A percentile compares a stretch with the other conserved stretches of the same genome.
phyloP scores from a whole-genome alignment of 805 yeast genomes.

The Wickerhamiella cacticola region DNA sequence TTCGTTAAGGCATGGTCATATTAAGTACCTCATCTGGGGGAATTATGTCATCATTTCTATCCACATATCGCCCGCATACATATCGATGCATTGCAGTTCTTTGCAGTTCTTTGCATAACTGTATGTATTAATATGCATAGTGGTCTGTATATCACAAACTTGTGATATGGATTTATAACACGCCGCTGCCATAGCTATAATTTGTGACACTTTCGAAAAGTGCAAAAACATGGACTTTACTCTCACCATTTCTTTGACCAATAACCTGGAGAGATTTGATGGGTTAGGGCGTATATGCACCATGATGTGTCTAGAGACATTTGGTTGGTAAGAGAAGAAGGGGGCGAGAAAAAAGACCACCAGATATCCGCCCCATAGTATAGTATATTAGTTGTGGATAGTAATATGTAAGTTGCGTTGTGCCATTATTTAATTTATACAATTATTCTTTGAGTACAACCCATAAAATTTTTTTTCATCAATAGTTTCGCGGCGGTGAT shows the following conservation, averaged over 20 bases:
- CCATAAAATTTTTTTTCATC: not conserved
- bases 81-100: slow-evolving; percentile 1
- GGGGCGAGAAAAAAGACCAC: not conserved
- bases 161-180: no score
- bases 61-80: slow-evolving; percentile 1
- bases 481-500: not conserved
- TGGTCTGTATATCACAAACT: not conserved
- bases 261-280: not conserved
- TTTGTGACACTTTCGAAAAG: no score
- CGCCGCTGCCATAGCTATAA: no score
- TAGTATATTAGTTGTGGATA: no score
- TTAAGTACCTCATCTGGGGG: slow-evolving; percentile 7
- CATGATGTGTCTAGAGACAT: slow-evolving; percentile 3
- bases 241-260: not conserved
- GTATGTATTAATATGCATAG: not conserved
- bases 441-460: not conserved
- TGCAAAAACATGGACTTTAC: not conserved
- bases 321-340: not conserved
- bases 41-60: not conserved
- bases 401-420: no score
- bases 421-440: no score
- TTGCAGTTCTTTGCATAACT: not conserved
- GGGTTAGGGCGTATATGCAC: not conserved
- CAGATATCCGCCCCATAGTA: no score
- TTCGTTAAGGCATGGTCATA: not conserved